Evolutionary conservation across 805 yeast genomes (phyloP), one percentile per base, ranked within the genome.

Genomic region (Jamesozyma gamospora): DNA sequence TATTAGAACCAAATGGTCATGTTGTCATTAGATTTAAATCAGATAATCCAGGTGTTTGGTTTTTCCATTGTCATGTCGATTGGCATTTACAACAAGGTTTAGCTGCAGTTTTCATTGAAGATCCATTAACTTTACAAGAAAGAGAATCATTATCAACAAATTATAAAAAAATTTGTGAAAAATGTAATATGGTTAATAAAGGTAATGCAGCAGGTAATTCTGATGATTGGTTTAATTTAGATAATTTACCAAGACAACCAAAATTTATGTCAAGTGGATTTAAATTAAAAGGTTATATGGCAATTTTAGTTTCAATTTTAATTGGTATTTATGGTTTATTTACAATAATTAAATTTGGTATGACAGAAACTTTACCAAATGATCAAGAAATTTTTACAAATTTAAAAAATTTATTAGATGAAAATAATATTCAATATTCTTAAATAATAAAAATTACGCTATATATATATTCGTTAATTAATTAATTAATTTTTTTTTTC

Each of bases 41-140:
- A 11, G 76, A 82, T 52, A 87, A 88, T 53, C 95, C 96, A 3
- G 96, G 96, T 41, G 79, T 86, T 19, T 88, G 96, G 96, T 75
- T 82, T 45, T 82, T 87, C 77, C 96, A 87, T 58, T 87, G 96
- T 62, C 95, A 84, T 55, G 74, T 82, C 40, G 90, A 82, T 53
- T 82, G 87, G 81, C 94, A 82, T 62, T 71, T 82, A 58, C 80
- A 77, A 49, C 92, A 82, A 64, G 94, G 94, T 24, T 67, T 82
- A 40, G 88, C 88, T 7, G 66, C 81, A 37, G 74, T 75, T 1
- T 71, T 82, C 28, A 66, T 82, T 32, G 94, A 82, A 59, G 83
- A 82, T 25, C 90, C 92, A 16, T 51, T 65, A 38, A 64, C 66
- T 28, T 55, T 81, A 27, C 71, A 72, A 49, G 58, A 68, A 42